Evolutionary conservation across 2,329 filamentous ascomycete genomes (phyloP).

Genomic region (Neophaeococcomyces mojaviensis): DNA sequence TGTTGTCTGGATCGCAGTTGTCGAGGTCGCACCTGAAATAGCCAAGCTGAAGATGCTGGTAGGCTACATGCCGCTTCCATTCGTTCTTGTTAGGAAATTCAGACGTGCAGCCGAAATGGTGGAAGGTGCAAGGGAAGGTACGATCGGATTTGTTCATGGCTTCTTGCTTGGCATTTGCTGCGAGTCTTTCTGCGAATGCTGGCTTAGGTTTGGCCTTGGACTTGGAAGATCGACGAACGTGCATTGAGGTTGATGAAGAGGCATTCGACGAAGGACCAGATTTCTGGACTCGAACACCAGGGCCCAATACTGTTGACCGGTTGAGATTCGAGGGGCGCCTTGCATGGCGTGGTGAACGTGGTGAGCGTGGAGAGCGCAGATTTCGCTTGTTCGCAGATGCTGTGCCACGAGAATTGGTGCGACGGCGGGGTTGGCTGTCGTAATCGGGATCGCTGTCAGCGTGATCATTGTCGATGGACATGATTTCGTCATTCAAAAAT

Average conservation of each 20-base stretch:
- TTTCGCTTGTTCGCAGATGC: constrained; percentile 2
- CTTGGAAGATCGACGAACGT: constrained; percentile 5
- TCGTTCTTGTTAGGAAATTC: constrained; percentile 81
- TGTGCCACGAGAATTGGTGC: constrained; percentile 2
- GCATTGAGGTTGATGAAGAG: not conserved
- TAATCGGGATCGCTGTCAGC: constrained; percentile 16
- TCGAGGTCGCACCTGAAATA: constrained; percentile 71
- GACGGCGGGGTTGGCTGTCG: not conserved
- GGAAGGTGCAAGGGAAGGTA: constrained; percentile 70
- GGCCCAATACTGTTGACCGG: not conserved
- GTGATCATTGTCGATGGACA: not conserved
- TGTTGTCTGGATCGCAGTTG: constrained; percentile 38
- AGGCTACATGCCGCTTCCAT: constrained; percentile 83
- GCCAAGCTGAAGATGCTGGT: constrained; percentile 67
- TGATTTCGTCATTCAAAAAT: not conserved
- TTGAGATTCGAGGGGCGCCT: not conserved
- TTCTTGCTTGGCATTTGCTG: constrained; percentile 7
- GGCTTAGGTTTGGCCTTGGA: constrained; percentile 5
- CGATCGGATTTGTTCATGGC: constrained; percentile 2
- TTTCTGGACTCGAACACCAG: constrained; percentile 12
- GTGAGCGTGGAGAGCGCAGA: not conserved
- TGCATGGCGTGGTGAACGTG: not conserved
- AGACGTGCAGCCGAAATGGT: constrained; percentile 64
- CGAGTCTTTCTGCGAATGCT: not conserved
- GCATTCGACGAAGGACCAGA: not conserved